Base-by-base conservation (phyloP, 169 alveolate species). In the Cyclospora cayetanensis region DNA sequence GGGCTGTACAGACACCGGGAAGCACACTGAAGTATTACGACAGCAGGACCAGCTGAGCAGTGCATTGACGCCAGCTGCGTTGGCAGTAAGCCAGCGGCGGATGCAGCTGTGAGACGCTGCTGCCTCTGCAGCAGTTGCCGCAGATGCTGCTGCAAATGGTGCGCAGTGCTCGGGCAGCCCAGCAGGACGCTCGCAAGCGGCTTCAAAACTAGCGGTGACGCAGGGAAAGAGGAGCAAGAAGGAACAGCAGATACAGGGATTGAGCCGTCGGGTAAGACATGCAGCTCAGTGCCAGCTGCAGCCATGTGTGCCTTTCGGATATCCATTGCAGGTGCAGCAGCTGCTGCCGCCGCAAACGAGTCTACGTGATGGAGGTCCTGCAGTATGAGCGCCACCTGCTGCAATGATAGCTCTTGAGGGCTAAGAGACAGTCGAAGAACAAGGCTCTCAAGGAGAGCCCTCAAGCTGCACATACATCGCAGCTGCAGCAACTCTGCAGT, bases 241-340 rank as follows among this genome's bases (percentile, higher is more conserved):
- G n/a, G n/a, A n/a, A n/a, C n/a, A n/a, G n/a, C n/a, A n/a, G n/a
- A n/a, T n/a, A n/a, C n/a, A n/a, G n/a, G n/a, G n/a, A n/a, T n/a
- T n/a, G n/a, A n/a, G n/a, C n/a, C n/a, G n/a, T n/a, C n/a, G n/a
- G n/a, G n/a, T n/a, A n/a, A n/a, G n/a, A n/a, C n/a, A n/a, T n/a
- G n/a, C n/a, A n/a, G n/a, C n/a, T n/a, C n/a, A n/a, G n/a, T n/a
- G n/a, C n/a, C n/a, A n/a, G n/a, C n/a, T n/a, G n/a, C n/a, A n/a
- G n/a, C n/a, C n/a, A n/a, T n/a, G n/a, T n/a, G n/a, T n/a, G n/a
- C n/a, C n/a, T n/a, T n/a, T n/a, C n/a, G n/a, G n/a, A n/a, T n/a
- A n/a, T n/a, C n/a, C n/a, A n/a, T n/a, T n/a, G 85, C n/a, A n/a
- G 55, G 41, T 20, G 85, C 85, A 74, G 85, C 63, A 37, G 85